A percentile compares a stretch with the other conserved stretches of the same genome.
phyloP scores from a whole-genome alignment of 169 alveolate genomes.

The Cystoisospora suis region DNA sequence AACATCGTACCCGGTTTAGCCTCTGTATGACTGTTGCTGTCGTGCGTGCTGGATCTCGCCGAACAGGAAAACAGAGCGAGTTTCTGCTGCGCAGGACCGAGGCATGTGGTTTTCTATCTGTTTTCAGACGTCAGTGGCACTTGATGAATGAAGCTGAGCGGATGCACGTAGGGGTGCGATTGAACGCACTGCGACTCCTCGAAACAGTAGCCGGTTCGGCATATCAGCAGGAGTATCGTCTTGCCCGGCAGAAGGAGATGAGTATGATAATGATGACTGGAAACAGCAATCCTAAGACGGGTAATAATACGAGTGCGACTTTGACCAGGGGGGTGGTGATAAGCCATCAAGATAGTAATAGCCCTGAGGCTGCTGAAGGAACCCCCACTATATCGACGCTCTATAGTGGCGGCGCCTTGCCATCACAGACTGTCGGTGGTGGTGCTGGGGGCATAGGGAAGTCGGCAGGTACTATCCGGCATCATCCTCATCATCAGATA shows the following conservation, averaged over 20 bases:
- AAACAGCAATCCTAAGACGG: neutral
- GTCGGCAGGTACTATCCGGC: too few relatives aligned
- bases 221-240: neutral
- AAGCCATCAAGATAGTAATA: too few relatives aligned
- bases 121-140: conserved; percentile 31
- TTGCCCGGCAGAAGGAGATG: neutral
- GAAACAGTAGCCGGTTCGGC: neutral
- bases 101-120: neutral
- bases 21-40: too few relatives aligned
- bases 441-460: neutral
- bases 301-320: neutral
- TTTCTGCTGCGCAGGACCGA: too few relatives aligned
- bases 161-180: neutral
- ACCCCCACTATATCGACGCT: too few relatives aligned
- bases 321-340: too few relatives aligned
- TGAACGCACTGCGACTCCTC: conserved; percentile 29
- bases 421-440: neutral
- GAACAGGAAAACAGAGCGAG: too few relatives aligned
- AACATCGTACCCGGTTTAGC: too few relatives aligned
- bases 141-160: conserved; percentile 28
- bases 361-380: too few relatives aligned
- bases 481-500: too few relatives aligned
- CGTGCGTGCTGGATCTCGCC: too few relatives aligned
- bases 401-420: neutral
- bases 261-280: neutral